Evolutionary conservation across 78 protist species (phyloP).

Genomic region (Isochrysis galbana): DNA sequence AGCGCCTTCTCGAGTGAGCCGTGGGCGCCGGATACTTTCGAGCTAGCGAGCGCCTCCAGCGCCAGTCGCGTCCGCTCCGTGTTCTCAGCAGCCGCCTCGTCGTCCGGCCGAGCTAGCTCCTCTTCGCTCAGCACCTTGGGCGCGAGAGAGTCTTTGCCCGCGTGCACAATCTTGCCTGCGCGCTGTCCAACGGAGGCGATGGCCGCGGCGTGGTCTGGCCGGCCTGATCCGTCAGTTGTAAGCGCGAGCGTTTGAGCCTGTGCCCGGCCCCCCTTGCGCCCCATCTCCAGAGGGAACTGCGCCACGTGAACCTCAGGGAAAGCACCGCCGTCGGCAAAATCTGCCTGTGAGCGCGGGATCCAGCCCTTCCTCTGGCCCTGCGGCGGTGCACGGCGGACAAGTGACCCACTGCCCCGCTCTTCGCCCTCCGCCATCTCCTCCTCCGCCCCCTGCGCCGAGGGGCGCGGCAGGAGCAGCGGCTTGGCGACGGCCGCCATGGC

Average conservation of each 20-base stretch:
- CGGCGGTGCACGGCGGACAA: slow-evolving; percentile 6
- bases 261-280: slow-evolving; percentile 22
- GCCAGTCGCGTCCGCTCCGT: background rate
- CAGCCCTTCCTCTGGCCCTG: background rate
- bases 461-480: no score
- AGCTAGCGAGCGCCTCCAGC: background rate
- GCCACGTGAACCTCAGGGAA: slow-evolving; percentile 42
- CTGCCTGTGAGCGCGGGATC: slow-evolving; percentile 7
- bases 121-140: background rate
- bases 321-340: slow-evolving; percentile 42
- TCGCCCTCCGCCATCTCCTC: no score
- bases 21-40: background rate
- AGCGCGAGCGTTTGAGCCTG: background rate
- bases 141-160: background rate
- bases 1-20: background rate
- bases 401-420: no score
- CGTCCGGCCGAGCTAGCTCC: background rate
- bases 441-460: no score
- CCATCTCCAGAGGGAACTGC: slow-evolving; percentile 44
- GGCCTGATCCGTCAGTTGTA: slow-evolving; percentile 7
- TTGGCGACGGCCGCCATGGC: no score
- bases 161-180: background rate
- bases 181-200: slow-evolving; percentile 29
- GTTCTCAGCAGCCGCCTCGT: slow-evolving; percentile 8
- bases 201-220: background rate